phyloP scores from a whole-genome alignment of 2,329 filamentous ascomycete species.

The Epichloe sp. region DNA sequence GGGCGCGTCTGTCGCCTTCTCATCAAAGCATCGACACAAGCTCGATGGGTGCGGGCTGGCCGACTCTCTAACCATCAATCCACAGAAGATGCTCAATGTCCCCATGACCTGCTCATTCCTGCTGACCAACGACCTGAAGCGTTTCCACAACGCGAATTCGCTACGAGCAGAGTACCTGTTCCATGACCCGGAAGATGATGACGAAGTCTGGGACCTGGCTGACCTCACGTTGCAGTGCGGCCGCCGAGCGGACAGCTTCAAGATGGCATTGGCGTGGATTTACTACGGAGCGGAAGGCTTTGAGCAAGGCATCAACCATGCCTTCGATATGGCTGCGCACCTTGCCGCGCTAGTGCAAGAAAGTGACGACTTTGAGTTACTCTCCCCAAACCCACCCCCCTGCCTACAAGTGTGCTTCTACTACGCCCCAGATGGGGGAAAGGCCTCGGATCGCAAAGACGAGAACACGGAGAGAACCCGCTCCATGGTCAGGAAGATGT shows the following conservation, averaged over 20 bases:
- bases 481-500: slow-evolving; percentile 32
- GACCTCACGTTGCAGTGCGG: slow-evolving; percentile 90
- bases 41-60: slow-evolving; percentile 60
- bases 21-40: slow-evolving; percentile 45
- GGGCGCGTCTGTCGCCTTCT: slow-evolving; percentile 78
- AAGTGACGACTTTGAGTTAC: slow-evolving; percentile 50
- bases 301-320: slow-evolving; percentile 51
- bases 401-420: slow-evolving; percentile 96
- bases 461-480: slow-evolving; percentile 37
- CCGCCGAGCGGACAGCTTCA: slow-evolving; percentile 68
- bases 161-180: slow-evolving; percentile 78
- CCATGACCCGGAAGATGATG: slow-evolving; percentile 39
- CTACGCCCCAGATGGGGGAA: slow-evolving; percentile 44
- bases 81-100: slow-evolving; percentile 93
- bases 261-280: slow-evolving; percentile 76
- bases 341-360: slow-evolving; percentile 45
- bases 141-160: slow-evolving; percentile 74
- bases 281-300: slow-evolving; percentile 75
- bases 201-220: slow-evolving; percentile 73
- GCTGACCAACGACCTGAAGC: slow-evolving; percentile 57
- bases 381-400: slow-evolving; percentile 64
- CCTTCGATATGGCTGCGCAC: slow-evolving; percentile 56
- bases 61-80: slow-evolving; percentile 74
- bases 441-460: slow-evolving; percentile 25
- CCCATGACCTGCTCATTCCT: slow-evolving; percentile 86